Evolutionary conservation across 805 yeast species (phyloP).

Genomic region (Sungouiozyma intestinalis): DNA sequence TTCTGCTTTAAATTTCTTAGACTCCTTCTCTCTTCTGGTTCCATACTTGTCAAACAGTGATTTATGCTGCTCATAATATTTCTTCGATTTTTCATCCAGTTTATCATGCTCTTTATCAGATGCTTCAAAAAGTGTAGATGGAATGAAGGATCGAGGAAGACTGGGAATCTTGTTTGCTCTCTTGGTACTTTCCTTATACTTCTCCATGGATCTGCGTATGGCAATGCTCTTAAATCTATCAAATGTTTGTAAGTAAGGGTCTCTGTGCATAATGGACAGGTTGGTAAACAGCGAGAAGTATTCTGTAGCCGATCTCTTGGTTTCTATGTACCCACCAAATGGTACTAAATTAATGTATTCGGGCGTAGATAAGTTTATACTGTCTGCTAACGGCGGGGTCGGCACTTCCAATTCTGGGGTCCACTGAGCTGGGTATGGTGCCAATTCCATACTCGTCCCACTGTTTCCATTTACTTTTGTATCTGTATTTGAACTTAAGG

Average conservation of each 20-base stretch:
- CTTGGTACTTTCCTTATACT: constrained; percentile 7
- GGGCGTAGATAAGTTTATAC: not conserved
- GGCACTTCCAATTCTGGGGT: not conserved
- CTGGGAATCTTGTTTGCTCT: constrained; percentile 6
- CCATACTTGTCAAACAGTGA: constrained; percentile 22
- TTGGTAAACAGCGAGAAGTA: constrained; percentile 17
- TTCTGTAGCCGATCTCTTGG: constrained; percentile 23
- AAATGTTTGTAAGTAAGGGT: constrained; percentile 17
- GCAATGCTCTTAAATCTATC: constrained; percentile 17
- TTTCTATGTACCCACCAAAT: constrained; percentile 13
- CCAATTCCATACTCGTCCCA: no score
- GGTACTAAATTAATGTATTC: constrained; percentile 18
- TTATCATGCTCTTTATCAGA: constrained; percentile 7
- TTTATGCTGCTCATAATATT: constrained; percentile 15
- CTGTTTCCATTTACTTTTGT: no score
- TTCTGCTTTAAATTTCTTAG: constrained; percentile 7
- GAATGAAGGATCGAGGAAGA: constrained; percentile 17
- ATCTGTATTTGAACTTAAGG: not conserved
- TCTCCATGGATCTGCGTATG: constrained; percentile 13
- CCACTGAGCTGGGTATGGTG: not conserved
- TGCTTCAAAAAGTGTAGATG: constrained; percentile 16
- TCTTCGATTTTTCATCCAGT: constrained; percentile 1
- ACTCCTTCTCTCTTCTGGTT: constrained; percentile 13
- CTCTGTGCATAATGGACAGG: constrained; percentile 19
- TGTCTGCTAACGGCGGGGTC: not conserved